These are phyloP conservation scores for Psilocybe cyanescens DNA, from an alignment of 768 basidiomycete species.

Conservation along the genomic window DNA sequence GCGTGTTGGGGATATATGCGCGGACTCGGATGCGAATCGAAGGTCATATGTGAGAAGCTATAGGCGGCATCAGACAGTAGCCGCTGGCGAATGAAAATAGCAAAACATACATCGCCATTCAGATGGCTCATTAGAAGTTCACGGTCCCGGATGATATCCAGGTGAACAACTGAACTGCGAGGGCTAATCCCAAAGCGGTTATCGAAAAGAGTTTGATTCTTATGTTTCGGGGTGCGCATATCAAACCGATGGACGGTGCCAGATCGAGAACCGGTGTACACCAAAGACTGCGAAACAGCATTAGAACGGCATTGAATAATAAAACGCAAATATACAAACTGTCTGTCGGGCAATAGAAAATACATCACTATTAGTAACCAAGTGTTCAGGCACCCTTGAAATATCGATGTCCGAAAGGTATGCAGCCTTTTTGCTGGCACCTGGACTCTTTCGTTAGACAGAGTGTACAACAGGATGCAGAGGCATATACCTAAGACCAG, in stretches of 20 bases:
- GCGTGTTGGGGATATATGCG: slow-evolving; percentile 42
- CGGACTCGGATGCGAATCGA: slow-evolving; percentile 45
- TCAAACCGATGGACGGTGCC: slow-evolving; percentile 65
- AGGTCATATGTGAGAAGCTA: slow-evolving; percentile 69
- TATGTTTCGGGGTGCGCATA: slow-evolving; percentile 42
- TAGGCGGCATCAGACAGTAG: slow-evolving; percentile 1
- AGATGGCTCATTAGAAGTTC: slow-evolving; percentile 62
- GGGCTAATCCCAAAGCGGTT: slow-evolving; percentile 32
- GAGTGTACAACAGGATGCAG: background rate
- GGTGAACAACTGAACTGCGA: slow-evolving; percentile 54
- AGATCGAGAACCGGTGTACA: slow-evolving; percentile 65
- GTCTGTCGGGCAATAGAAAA: slow-evolving; percentile 59
- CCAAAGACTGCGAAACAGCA: slow-evolving; percentile 38
- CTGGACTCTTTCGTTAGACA: slow-evolving; percentile 32
- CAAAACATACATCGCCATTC: slow-evolving; percentile 56
- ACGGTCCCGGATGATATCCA: slow-evolving; percentile 51
- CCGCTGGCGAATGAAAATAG: background rate
- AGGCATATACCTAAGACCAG: slow-evolving; percentile 54
- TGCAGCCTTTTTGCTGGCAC: slow-evolving; percentile 55
- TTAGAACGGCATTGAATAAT: background rate
- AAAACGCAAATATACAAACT: slow-evolving; percentile 35
- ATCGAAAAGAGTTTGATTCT: slow-evolving; percentile 43
- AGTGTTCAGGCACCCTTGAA: slow-evolving; percentile 33
- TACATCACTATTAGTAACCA: slow-evolving; percentile 65
- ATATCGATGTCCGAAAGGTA: slow-evolving; percentile 54